These are phyloP conservation scores for Trametes gibbosa DNA, from an alignment of 768 basidiomycete species.

Conservation along the genomic window DNA sequence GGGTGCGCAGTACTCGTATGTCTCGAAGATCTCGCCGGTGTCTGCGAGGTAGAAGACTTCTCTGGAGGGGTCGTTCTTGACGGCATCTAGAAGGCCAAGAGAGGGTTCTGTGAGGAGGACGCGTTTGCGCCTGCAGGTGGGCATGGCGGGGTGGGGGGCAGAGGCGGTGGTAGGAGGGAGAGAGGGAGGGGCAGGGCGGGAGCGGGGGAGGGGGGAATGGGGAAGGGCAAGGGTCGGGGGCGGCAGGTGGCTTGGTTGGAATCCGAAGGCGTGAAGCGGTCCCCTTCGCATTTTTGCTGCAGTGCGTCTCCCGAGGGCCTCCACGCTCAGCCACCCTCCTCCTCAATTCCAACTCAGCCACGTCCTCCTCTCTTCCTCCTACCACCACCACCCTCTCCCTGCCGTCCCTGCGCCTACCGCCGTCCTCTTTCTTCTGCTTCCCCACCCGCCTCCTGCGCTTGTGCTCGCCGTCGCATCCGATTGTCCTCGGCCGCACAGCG, in stretches of 20 bases:
- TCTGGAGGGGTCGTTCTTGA: conserved; percentile 59
- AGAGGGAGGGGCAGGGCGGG: conserved; percentile 40
- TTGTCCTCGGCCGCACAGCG: conserved; percentile 7
- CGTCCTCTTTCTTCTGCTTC: not conserved
- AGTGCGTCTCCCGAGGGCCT: conserved; percentile 26
- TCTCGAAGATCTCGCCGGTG: conserved; percentile 96
- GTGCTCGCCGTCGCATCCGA: conserved; percentile 10
- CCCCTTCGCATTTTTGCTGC: conserved; percentile 31
- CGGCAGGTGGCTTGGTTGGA: conserved; percentile 29
- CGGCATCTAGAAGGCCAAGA: conserved; percentile 61
- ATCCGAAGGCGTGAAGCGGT: conserved; percentile 29
- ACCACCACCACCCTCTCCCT: conserved; percentile 7
- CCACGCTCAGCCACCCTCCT: conserved; percentile 25
- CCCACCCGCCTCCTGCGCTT: not conserved
- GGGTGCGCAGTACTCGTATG: conserved; percentile 77
- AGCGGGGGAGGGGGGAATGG: conserved; percentile 41
- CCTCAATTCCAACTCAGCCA: conserved; percentile 21
- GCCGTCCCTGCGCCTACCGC: not conserved
- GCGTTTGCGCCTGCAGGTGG: conserved; percentile 86
- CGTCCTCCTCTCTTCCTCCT: conserved; percentile 3
- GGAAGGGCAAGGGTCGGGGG: conserved; percentile 26
- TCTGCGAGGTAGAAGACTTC: conserved; percentile 90
- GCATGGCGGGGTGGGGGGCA: conserved; percentile 49
- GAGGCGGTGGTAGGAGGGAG: conserved; percentile 40
- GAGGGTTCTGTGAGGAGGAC: conserved; percentile 85